Evolutionary conservation across 805 yeast species (phyloP), one percentile per base, ranked within the genome.

Genomic region (Kodamaea sagamina): DNA sequence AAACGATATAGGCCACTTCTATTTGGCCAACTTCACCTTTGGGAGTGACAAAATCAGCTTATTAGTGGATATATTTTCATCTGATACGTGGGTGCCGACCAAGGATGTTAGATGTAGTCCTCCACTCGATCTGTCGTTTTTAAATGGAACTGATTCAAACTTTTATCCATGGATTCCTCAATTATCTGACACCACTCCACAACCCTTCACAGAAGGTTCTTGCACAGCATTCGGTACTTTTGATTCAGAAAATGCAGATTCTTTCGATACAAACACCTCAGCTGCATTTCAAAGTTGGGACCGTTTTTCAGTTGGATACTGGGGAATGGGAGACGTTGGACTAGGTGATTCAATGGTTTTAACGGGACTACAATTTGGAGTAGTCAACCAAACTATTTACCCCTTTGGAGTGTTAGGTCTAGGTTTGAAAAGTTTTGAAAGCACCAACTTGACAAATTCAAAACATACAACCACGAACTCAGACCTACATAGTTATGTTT

Each of bases 401-500:
- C 25, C 32, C 9, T 12, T 27, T 16, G 41, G 41, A 27, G 32
- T 37, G 9, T 11, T 37, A 3, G 41, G 41, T 7, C 26, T 37
- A 17, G 41, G 41, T 2, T 27, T 6, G 10, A 11, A 8, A 8
- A 4, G 17, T 4, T 17, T 15, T 15, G 41, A 37, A 17, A 15
- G 11, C 25, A 24, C 31, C 3, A 26, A 15, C 18, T 4, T 13
- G 5, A 6, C 36, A 9, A 15, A 8, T 21, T 6, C 8, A 21
- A 8, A n/a, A n/a, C n/a, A 6, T 21, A 6, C 24, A 21, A 21
- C 6, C 8, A 21, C 24, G 24, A 21, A 25, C 13, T 6, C 26
- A n/a, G n/a, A n/a, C n/a, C 8, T 5, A 12, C 12, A 13, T 34
- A 11, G 13, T 4, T 21, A 21, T 21, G 27, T 24, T 21, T 71